These are phyloP conservation scores for Fusarium lyarnte DNA, from an alignment of 2,329 filamentous ascomycete genomes.

Conservation along the genomic window DNA sequence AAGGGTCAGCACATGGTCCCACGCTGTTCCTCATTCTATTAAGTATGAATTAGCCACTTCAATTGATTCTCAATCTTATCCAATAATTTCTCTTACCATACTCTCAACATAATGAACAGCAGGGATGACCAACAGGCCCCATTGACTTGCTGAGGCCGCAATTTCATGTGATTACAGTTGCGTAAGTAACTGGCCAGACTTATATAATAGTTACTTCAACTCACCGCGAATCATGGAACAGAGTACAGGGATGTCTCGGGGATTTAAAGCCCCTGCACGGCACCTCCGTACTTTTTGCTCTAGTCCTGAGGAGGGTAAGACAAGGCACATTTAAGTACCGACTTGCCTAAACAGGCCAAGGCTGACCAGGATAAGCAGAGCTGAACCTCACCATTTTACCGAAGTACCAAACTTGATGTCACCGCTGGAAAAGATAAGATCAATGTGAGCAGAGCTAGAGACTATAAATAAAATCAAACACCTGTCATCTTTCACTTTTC, in stretches of 20 bases:
- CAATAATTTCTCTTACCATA: too few species aligned
- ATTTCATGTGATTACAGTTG: background rate
- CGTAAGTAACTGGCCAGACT: background rate
- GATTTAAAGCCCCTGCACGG: background rate
- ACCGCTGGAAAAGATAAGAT: background rate
- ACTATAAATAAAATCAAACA: background rate
- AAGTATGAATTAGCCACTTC: too few species aligned
- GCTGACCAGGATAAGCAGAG: background rate
- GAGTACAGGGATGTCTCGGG: background rate
- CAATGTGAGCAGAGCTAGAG: background rate
- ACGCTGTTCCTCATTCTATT: too few species aligned
- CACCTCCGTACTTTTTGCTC: background rate
- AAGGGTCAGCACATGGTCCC: too few species aligned
- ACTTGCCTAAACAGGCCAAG: background rate
- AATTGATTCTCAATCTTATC: too few species aligned
- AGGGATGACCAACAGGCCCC: too few species aligned
- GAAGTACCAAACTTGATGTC: background rate
- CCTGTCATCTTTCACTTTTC: background rate
- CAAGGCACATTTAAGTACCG: background rate
- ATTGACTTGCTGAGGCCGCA: too few species aligned
- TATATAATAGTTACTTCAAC: background rate
- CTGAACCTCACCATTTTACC: background rate
- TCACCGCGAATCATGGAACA: background rate
- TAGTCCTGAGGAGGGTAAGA: background rate
- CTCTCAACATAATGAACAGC: too few species aligned